Conservation (phyloP, 2,329 filamentous ascomycete genomes). For the Scorias spongiosa region DNA sequence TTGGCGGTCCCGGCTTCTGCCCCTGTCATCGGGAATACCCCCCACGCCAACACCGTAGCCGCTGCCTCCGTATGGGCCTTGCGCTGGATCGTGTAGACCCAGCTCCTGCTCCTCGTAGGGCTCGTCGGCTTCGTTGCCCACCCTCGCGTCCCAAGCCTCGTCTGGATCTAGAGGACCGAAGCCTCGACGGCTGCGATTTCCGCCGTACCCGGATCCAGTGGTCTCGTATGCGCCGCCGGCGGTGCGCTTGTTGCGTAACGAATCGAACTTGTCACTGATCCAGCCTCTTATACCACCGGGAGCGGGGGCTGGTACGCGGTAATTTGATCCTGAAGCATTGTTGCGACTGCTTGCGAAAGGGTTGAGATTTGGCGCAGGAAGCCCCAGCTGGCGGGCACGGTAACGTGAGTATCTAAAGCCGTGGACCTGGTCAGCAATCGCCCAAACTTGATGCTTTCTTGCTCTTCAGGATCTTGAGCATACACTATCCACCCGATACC, state of each 20-base stretch:
- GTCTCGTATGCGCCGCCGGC: constrained; percentile 35
- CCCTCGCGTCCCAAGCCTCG: constrained; percentile 71
- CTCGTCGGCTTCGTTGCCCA: constrained; percentile 54
- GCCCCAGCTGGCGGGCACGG: constrained; percentile 57
- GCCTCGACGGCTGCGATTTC: constrained; percentile 29
- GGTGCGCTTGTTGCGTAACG: constrained; percentile 51
- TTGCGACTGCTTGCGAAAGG: constrained; percentile 41
- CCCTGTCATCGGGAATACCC: constrained; percentile 23
- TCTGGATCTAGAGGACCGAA: constrained; percentile 64
- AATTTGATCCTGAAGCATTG: constrained; percentile 9
- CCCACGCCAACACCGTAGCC: constrained; percentile 22
- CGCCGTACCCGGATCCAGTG: constrained; percentile 18
- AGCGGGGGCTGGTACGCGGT: constrained; percentile 38
- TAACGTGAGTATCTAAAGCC: constrained; percentile 45
- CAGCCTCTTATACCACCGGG: constrained; percentile 54
- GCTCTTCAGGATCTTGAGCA: constrained; percentile 1
- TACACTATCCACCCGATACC: constrained; percentile 49
- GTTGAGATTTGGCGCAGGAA: constrained; percentile 56
- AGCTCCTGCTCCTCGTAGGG: constrained; percentile 64
- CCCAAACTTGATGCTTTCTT: no score
- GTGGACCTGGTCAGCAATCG: not conserved
- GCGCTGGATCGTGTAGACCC: constrained; percentile 34
- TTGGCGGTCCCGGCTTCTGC: constrained; percentile 35
- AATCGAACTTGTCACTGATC: constrained; percentile 51
- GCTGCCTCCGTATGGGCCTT: constrained; percentile 25